These are phyloP conservation scores for Erucastrum elatum DNA, from an alignment of 345 rosid species.

Conservation along the genomic window DNA sequence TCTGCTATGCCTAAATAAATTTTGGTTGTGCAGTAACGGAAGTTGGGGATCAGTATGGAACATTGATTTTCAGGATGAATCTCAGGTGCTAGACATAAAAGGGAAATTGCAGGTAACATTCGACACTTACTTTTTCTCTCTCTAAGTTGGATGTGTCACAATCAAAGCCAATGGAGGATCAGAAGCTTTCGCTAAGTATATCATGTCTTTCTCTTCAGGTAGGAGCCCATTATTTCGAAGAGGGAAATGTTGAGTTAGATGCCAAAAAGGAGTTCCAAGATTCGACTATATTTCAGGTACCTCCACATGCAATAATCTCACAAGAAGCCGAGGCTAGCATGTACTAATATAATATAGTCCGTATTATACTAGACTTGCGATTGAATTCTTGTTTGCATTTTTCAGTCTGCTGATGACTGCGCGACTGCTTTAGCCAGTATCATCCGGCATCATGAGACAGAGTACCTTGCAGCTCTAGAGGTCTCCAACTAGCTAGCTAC, in stretches of 20 bases:
- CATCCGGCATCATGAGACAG: constrained; percentile 87
- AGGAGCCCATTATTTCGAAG: constrained; percentile 96
- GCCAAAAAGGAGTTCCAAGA: constrained; percentile 84
- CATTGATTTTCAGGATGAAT: constrained; percentile 77
- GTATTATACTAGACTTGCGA: background rate
- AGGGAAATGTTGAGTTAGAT: constrained; percentile 97
- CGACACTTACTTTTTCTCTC: background rate
- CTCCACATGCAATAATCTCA: background rate
- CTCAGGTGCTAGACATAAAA: constrained; percentile 63
- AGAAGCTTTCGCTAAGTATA: constrained; percentile 2
- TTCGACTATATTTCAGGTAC: constrained; percentile 85
- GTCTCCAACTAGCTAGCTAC: constrained; percentile 43
- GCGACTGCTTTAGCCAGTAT: constrained; percentile 65
- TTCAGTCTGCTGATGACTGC: constrained; percentile 85
- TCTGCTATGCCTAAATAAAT: background rate
- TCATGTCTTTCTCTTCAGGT: constrained; percentile 51
- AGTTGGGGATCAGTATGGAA: constrained; percentile 96
- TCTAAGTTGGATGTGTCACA: constrained; percentile 3
- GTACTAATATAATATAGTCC: background rate
- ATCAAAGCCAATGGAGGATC: constrained; percentile 7
- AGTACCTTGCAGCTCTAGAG: constrained; percentile 88
- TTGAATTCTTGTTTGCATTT: constrained; percentile 10
- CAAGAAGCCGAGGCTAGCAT: background rate
- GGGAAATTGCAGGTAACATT: constrained; percentile 80
- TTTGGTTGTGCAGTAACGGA: constrained; percentile 61